These are phyloP conservation scores for Spergularia bocconei DNA, from an alignment of 148 eudicot species.

Conservation along the genomic window DNA sequence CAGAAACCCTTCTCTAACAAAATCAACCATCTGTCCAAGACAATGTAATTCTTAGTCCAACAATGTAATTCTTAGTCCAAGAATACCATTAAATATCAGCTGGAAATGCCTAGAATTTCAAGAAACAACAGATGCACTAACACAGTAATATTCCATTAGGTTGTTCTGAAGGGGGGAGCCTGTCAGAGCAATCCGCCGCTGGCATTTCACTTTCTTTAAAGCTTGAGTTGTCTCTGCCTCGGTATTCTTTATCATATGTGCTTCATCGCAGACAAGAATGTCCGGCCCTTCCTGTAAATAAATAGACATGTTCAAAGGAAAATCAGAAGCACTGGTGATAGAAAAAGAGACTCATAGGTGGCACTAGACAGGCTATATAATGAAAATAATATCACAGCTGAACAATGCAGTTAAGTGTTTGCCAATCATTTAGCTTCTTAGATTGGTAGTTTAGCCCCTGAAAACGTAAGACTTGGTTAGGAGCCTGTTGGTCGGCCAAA, in stretches of 20 bases:
- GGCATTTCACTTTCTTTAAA: constrained; percentile 85
- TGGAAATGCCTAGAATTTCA: not conserved
- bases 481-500: no score
- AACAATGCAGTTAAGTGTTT: not conserved
- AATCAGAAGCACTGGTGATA: not conserved
- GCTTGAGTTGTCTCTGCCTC: constrained; percentile 88
- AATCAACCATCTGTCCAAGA: constrained; percentile 87
- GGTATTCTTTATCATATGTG: constrained; percentile 94
- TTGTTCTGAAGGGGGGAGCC: constrained; percentile 99
- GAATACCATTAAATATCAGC: not conserved
- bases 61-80: not conserved
- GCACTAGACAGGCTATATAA: not conserved
- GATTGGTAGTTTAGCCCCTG: not conserved
- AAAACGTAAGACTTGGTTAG: not conserved
- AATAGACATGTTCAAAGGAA: not conserved
- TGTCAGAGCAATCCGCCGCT: constrained; percentile 94
- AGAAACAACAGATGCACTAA: constrained; percentile 33
- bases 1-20: constrained; percentile 96
- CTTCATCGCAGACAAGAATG: constrained; percentile 98
- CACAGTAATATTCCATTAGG: constrained; percentile 99
- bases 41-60: not conserved
- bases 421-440: not conserved
- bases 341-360: not conserved
- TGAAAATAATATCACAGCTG: not conserved
- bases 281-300: constrained; percentile 88